Conservation (phyloP, 371 early-diverging fungal genomes). For the Cokeromyces recurvatus region DNA sequence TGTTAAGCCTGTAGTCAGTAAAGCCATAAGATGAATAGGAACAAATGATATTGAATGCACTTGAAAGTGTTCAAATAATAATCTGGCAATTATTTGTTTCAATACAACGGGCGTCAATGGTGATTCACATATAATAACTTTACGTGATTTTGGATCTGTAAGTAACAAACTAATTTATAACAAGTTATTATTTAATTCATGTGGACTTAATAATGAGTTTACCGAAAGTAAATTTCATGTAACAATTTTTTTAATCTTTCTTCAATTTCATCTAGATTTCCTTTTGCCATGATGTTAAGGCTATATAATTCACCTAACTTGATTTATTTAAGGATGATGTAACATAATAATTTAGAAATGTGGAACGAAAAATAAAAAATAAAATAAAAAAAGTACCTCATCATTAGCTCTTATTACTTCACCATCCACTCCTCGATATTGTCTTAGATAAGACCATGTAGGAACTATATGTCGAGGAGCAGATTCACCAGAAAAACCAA, state of each 20-base stretch:
- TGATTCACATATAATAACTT: constrained; percentile 84
- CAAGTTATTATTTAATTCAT: neutral
- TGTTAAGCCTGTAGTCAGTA: constrained; percentile 74
- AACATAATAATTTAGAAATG: too few relatives aligned
- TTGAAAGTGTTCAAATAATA: constrained; percentile 76
- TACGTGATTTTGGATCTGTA: constrained; percentile 81
- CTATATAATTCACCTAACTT: constrained; percentile 46
- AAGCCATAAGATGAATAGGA: constrained; percentile 68
- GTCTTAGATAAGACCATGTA: constrained; percentile 37
- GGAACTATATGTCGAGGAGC: constrained; percentile 71
- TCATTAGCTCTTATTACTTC: constrained; percentile 41
- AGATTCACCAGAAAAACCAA: constrained; percentile 87
- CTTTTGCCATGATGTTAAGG: constrained; percentile 46
- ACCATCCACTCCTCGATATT: constrained; percentile 29
- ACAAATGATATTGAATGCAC: constrained; percentile 84
- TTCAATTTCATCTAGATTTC: constrained; percentile 30
- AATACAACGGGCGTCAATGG: constrained; percentile 69
- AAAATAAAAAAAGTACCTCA: too few relatives aligned
- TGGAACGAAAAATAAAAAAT: too few relatives aligned
- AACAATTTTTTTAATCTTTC: constrained; percentile 35
- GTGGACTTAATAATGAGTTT: constrained; percentile 11
- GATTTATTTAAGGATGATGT: too few relatives aligned
- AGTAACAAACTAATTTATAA: constrained; percentile 67
- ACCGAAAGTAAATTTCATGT: constrained; percentile 46
- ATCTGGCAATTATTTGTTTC: constrained; percentile 66